Base-by-base conservation (phyloP, 2,329 filamentous ascomycete genomes). In the Boeremia lycopersici region DNA sequence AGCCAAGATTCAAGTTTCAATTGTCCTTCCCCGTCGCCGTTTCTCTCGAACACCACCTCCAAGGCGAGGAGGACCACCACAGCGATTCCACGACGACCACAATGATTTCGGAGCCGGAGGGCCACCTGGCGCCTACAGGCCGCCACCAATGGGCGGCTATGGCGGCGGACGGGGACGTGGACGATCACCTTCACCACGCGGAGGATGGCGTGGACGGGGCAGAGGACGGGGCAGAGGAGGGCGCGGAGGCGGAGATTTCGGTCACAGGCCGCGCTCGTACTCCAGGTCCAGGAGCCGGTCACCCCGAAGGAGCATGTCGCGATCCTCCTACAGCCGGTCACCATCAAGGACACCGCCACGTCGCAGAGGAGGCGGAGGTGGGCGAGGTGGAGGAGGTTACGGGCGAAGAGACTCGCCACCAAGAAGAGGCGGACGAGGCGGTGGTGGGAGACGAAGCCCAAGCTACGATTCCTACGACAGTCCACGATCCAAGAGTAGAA, bases 21-120 rank as follows among this genome's bases (percentile, higher is more conserved):
- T 97, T 62, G 91, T 96, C 25, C 81, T 96, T 31, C 91, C 91
- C 0, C 86, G 89, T 44, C 87, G 89, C 67, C 91, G 91, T 65
- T 90, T 96, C 68, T 93, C 90, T 6, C 86, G 86, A 15, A 86
- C 89, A 40, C 93, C 93, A 13, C 91, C 91, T 1, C 84, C 84
- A 5, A 86, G 89, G 46, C 84, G 88, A 45, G 84, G 84, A 44
- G 83, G 84, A 54, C 68, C 66, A 34, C 67, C 70, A 13, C 66
- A 68, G n/a, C 62, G 68, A 28, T 67, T 64, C 58, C 64, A 70
- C 31, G 63, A 68, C 46, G 60, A 63, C 11, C 47, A 59, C 45
- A 48, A 59, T 25, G 68, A 65, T 8, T 55, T 59, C 28, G 55
- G 46, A 13, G 54, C 63, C 17, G 70, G 68, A 49, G 77, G 77